Base-by-base conservation (phyloP, 768 basidiomycete species). In the Amanita pseudoporphyria region DNA sequence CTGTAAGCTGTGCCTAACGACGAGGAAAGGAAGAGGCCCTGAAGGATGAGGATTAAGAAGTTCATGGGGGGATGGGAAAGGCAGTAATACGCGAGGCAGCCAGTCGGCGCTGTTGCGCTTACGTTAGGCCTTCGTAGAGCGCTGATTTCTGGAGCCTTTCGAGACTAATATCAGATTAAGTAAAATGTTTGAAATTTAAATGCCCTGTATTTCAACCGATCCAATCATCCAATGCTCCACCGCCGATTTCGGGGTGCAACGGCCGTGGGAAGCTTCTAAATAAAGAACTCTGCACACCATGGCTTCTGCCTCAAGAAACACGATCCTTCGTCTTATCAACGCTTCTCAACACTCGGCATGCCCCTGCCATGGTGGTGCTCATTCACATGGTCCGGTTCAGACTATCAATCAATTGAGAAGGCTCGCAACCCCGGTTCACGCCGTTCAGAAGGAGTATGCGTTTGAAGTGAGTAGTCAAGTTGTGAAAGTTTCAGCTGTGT, bases 381-480 rank as follows among this genome's bases (percentile, higher is more conserved):
- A 68, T 28, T 71, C 67, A 13, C 71, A 71, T 50, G 62, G 59
- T n/a, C 68, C 71, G 45, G 57, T 71, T 0, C 70, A 71, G 39
- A 73, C 78, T 26, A 58, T 82, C 45, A 77, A 68, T 52, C 82
- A 86, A 61, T 64, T 88, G 54, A 70, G 90, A 55, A 80, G 69
- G 61, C 78, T 86, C 51, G 90, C 90, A 10, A 85, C 85, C 0
- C 91, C 91, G 31, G 80, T 87, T 5, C 74, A 85, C 28, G 57
- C 64, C 1, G 68, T 81, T 3, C 71, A 88, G 69, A 91, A 84
- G 63, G 92, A 95, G 66, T 94, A 94, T 61, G 92, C 92, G 0
- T 95, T 94, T 60, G 92, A 95, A 76, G 85, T 78, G 59, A 53
- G 66, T 46, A 37, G 1, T 42, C 35, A 19, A 9, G 2, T 36